These are phyloP conservation scores for Posidonia australis DNA, from an alignment of 106 monocot species.

Conservation along the genomic window DNA sequence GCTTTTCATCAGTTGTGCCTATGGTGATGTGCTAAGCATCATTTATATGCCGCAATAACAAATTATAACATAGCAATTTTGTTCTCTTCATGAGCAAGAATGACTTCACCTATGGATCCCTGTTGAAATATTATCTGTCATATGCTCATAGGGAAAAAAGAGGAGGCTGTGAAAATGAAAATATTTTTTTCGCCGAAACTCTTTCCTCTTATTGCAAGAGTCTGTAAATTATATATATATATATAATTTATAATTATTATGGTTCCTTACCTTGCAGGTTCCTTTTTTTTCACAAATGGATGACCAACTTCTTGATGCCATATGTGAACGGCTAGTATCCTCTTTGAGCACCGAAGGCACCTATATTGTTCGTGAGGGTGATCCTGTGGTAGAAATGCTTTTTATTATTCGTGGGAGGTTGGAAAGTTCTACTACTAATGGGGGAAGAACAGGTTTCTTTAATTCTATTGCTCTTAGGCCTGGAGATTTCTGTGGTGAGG, in stretches of 20 bases:
- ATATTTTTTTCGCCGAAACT: too few relatives aligned
- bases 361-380: slow-evolving; percentile 62
- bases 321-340: slow-evolving; percentile 67
- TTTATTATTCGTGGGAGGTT: slow-evolving; percentile 64
- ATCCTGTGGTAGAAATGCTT: slow-evolving; percentile 76
- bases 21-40: too few relatives aligned
- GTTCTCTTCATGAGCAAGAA: too few relatives aligned
- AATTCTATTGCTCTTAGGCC: slow-evolving; percentile 53
- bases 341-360: slow-evolving; percentile 59
- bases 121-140: too few relatives aligned
- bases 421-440: slow-evolving; percentile 76
- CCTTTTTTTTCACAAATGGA: slow-evolving; percentile 80
- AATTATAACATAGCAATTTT: not conserved
- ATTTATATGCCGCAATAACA: too few relatives aligned
- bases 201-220: not conserved
- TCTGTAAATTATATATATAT: not conserved
- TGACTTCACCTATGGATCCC: not conserved
- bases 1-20: too few relatives aligned
- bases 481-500: slow-evolving; percentile 78
- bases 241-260: not conserved
- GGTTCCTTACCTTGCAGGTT: slow-evolving; percentile 30
- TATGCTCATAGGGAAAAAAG: too few relatives aligned
- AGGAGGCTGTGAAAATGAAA: too few relatives aligned
- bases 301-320: slow-evolving; percentile 63
- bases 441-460: slow-evolving; percentile 73